Evolutionary conservation across 768 basidiomycete species (phyloP).

Genomic region (Mycena sanguinolenta): DNA sequence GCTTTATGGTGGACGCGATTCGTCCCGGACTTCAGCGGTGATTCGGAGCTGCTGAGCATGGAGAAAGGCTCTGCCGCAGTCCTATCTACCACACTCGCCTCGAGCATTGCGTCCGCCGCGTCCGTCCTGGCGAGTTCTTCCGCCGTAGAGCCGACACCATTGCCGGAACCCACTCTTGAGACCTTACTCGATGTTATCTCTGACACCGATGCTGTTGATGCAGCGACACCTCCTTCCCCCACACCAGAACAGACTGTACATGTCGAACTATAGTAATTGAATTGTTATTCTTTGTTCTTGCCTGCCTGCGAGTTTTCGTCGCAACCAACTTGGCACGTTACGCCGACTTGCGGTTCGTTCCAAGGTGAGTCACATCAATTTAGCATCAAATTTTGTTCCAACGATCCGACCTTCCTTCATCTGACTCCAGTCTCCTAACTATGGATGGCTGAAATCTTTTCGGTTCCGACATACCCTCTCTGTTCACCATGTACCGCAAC

Average conservation of each 20-base stretch:
- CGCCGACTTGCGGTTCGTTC: too few relatives aligned
- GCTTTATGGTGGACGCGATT: constrained; percentile 93
- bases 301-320: too few relatives aligned
- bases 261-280: constrained; percentile 26
- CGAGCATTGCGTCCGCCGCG: constrained; percentile 14
- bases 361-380: too few relatives aligned
- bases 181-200: constrained; percentile 4
- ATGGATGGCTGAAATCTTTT: too few relatives aligned
- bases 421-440: too few relatives aligned
- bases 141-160: neutral
- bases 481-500: too few relatives aligned
- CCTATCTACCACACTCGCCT: constrained; percentile 22
- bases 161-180: constrained; percentile 5
- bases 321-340: too few relatives aligned
- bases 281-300: too few relatives aligned
- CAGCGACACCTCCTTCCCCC: constrained; percentile 6
- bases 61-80: constrained; percentile 49
- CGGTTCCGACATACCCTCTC: too few relatives aligned
- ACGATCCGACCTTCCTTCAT: too few relatives aligned
- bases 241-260: constrained; percentile 18
- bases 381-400: too few relatives aligned
- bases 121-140: constrained; percentile 23
- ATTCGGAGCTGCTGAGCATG: constrained; percentile 48
- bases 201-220: neutral
- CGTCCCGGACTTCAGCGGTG: constrained; percentile 64